Conservation (phyloP, 1,139 yeast genomes). For the Lodderomyces oxycetoniae region DNA sequence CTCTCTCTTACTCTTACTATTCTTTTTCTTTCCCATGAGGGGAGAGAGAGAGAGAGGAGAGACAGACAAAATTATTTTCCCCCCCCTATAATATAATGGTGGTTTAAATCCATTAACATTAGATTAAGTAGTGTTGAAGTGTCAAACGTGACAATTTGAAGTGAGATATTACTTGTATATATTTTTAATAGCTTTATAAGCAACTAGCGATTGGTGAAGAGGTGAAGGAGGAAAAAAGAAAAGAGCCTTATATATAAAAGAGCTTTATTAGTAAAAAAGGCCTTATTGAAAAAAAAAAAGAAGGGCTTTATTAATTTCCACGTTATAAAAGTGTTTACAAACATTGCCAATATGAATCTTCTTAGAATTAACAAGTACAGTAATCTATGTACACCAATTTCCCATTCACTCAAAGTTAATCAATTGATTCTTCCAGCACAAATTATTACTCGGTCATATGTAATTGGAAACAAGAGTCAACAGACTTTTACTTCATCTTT, state of each 20-base stretch:
- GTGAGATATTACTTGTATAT: neutral
- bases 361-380: neutral
- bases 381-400: neutral
- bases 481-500: neutral
- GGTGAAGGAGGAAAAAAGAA: neutral
- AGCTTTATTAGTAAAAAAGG: neutral
- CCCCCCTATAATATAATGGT: too few species aligned
- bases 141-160: too few species aligned
- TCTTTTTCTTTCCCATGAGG: neutral
- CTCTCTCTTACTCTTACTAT: too few species aligned
- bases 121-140: too few species aligned
- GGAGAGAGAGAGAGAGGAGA: too few species aligned
- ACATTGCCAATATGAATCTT: neutral
- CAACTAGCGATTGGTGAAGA: neutral
- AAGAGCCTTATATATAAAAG: neutral
- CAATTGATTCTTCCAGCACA: conserved; percentile 1
- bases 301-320: neutral
- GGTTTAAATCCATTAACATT: too few species aligned
- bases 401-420: neutral
- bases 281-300: neutral
- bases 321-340: neutral
- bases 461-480: neutral
- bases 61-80: too few species aligned
- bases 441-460: conserved; percentile 1
- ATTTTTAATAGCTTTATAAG: neutral